A percentile compares a stretch with the other conserved stretches of the same genome.
Evolutionary conservation across 768 basidiomycete genomes (phyloP).

Genomic region (Boletus reticulatus): DNA sequence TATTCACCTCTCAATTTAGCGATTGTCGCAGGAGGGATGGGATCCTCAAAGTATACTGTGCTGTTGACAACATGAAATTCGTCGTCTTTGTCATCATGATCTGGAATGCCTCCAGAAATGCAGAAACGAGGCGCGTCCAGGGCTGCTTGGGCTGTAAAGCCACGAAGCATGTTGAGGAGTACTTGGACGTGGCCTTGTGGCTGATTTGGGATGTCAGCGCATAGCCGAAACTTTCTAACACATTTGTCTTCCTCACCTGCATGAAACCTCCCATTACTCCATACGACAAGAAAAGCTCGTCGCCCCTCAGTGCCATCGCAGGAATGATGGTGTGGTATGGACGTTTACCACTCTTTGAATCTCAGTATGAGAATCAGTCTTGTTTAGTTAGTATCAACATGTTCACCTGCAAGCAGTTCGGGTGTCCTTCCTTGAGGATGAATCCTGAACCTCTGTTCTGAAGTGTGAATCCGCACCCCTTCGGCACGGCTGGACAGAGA

Average conservation of each 20-base stretch:
- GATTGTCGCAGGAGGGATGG: constrained; percentile 61
- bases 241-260: constrained; percentile 48
- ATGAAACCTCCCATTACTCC: constrained; percentile 94
- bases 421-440: constrained; percentile 73
- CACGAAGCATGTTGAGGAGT: constrained; percentile 83
- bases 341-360: constrained; percentile 72
- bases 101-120: constrained; percentile 82
- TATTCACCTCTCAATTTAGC: constrained; percentile 61
- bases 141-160: constrained; percentile 83
- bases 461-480: constrained; percentile 93
- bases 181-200: constrained; percentile 98
- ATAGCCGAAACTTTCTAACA: not conserved
- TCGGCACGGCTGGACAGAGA: constrained; percentile 66
- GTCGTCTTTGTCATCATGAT: constrained; percentile 45
- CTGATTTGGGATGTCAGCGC: constrained; percentile 33
- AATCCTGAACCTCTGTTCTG: constrained; percentile 94
- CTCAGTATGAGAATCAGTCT: not conserved
- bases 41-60: constrained; percentile 89
- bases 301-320: constrained; percentile 72
- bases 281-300: constrained; percentile 84
- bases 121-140: constrained; percentile 96
- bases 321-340: constrained; percentile 95
- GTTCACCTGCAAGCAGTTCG: constrained; percentile 74
- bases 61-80: constrained; percentile 66
- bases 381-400: not conserved